Evolutionary conservation across 345 rosid genomes (phyloP), one percentile per base, ranked within the genome.

Genomic region (Reutealis trisperma): DNA sequence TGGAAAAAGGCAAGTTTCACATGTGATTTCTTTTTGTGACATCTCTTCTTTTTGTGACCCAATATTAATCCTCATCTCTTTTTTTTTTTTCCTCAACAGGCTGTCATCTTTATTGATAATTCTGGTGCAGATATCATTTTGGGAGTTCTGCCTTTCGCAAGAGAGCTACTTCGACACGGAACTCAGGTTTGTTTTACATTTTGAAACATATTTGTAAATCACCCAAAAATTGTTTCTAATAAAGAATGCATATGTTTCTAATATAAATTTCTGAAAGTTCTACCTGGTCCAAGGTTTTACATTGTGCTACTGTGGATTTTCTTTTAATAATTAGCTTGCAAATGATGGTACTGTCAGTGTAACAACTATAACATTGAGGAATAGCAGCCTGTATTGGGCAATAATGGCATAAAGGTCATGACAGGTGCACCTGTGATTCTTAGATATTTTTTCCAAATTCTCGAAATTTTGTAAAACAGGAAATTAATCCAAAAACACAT

Each of bases 81-180:
- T 75, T 49, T 72, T 76, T 2, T 73, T 63, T 22, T 83, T 70
- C 57, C 73, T 44, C 79, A 73, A 44, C 93, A 96, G 99, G 97
- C 90, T 66, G 83, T 92, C 81, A 96, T 96, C 75, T 96, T 91
- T 87, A 97, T 94, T 68, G 98, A 96, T 79, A 94, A 96, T 82
- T 94, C 99, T 83, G 98, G 99, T 75, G 99, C 99, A 27, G 98
- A 96, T 86, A 89, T 96, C 47, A 88, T 96, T 82, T 83, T 94
- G 89, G 99, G 99, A 71, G 90, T 96, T 72, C 84, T 96, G 63
- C 98, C 98, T 11, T 94, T 96, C 77, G 93, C 92, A 45, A 94
- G 99, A 84, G 99, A 96, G 77, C 87, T 96, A 81, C 90, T 96
- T 60, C 90, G 89, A 44, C 82, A 70, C 77, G 99, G 99, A 80